Base-by-base conservation (phyloP, 768 basidiomycete species). In the Galerina marginata region DNA sequence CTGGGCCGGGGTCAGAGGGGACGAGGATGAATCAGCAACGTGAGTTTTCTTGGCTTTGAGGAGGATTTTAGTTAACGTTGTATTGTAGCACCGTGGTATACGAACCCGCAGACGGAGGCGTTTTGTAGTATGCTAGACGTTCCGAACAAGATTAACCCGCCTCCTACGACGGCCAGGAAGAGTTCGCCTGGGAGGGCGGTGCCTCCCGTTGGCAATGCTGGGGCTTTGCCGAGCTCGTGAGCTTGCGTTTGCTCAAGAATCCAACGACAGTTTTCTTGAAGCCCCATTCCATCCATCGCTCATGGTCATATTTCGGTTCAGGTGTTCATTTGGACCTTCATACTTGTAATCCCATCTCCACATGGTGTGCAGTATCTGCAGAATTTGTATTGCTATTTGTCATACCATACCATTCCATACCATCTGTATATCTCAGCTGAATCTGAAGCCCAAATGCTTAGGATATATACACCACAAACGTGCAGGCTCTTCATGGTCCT, bases 31-130 rank as follows among this genome's bases (percentile, higher is more conserved):
- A 52, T 14, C 64, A 66, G 40, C 80, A 77, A 67, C 79, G 80
- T 81, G 56, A 66, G 74, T 72, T 54, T 52, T 69, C 50, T 36
- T 15, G n/a, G 29, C 23, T 37, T 51, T 33, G 6, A 71, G 74
- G 66, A 40, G 39, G 36, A 20, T 20, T 20, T 40, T 47, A 12
- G 44, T 6, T 61, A 57, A 9, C 33, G 33, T 49, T 23, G 47
- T 33, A 48, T 51, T 65, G 6, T 69, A 95, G 93, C 89, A 25
- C 83, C 84, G 1, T 85, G 83, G 78, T 96, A 93, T 72, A 84
- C 88, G 25, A 96, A 96, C 68, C 91, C 93, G 26, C 95, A 99
- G 70, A 99, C 95, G 0, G 86, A 85, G 54, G 89, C 94, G 3
- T 91, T 98, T 66, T 93, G 92, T 69, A 71, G 75, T 16, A 85